Base-by-base conservation (phyloP, 371 early-diverging fungal genomes). In the Hamiltosporidium tvaerminnensis region DNA sequence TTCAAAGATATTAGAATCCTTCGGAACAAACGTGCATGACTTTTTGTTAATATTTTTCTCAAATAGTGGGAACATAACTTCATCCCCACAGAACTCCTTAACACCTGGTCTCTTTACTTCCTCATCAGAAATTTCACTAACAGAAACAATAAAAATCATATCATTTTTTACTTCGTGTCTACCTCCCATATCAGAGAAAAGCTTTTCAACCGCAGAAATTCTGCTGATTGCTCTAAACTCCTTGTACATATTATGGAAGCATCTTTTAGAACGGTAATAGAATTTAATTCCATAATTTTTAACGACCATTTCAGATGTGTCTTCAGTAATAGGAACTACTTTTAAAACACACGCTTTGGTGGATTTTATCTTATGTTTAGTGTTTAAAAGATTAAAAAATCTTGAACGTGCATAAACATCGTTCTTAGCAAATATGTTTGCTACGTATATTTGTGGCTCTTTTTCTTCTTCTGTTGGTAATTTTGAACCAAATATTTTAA, bases 211-310 rank as follows among this genome's bases (percentile, higher is more conserved):
- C 62, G 96, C 98, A 68, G 84, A 90, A 53, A 82, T 80, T 77
- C 95, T 87, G 76, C 85, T 81, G 80, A 92, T 80, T 77, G 90
- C 92, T 76, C 98, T 88, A 88, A 93, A 92, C 84, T 98, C 98
- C 87, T 95, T 97, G 87, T 95, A 94, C 90, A 96, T 93, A 87
- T 96, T 96, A 87, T 95, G 93, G 67, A 92, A 12, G 70, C 93
- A 93, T 61, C 90, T 91, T 81, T 92, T 91, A 66, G 92, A 91
- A 82, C 92, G 89, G 84, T 94, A 98, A 74, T 91, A 89, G 74
- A 95, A 86, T 88, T 88, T 91, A 84, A 98, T 88, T 74, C 95
- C 95, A 79, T 85, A 98, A 87, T 91, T 96, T 87, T 95, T 96
- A 81, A 92, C 87, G 76, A 82, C 82, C 59, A 83, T 79, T 69